A percentile compares a stretch with the other conserved stretches of the same genome.
Evolutionary conservation across 495 filamentous ascomycete genomes (phyloP).

Genomic region (Aspergillus kassunensis): DNA sequence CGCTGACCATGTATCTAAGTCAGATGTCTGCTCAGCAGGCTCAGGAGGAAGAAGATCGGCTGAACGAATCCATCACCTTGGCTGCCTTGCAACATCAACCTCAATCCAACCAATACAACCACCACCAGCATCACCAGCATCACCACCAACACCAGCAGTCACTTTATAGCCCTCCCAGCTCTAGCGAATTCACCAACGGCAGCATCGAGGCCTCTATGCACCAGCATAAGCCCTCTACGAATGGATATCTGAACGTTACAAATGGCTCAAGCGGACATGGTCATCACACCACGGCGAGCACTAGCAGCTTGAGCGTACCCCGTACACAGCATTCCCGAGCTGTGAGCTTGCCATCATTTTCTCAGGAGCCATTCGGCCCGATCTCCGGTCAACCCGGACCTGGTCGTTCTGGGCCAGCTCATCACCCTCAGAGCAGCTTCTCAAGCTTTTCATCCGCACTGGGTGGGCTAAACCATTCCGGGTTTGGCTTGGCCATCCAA

Average conservation of each 20-base stretch:
- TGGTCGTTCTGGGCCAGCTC: constrained; percentile 41
- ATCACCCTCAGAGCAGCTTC: constrained; percentile 54
- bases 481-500: constrained; percentile 60
- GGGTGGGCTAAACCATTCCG: constrained; percentile 53
- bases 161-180: constrained; percentile 46
- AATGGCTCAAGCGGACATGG: constrained; percentile 56
- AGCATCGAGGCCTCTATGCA: constrained; percentile 46
- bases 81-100: constrained; percentile 62
- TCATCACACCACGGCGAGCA: constrained; percentile 61
- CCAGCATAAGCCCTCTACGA: constrained; percentile 55
- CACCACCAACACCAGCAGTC: constrained; percentile 44
- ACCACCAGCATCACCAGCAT: neutral
- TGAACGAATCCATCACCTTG: constrained; percentile 47
- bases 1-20: constrained; percentile 88
- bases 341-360: constrained; percentile 75
- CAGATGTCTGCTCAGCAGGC: constrained; percentile 78
- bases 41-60: constrained; percentile 54
- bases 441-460: constrained; percentile 55
- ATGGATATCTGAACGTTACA: constrained; percentile 57
- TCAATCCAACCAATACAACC: constrained; percentile 48
- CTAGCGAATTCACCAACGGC: constrained; percentile 54
- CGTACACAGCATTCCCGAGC: constrained; percentile 77
- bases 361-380: constrained; percentile 55
- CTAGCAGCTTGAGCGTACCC: constrained; percentile 51
- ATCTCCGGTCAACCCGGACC: constrained; percentile 38